phyloP scores from a whole-genome alignment of 192 early-diverging fungal species.

The Ramicandelaber brevisporus region DNA sequence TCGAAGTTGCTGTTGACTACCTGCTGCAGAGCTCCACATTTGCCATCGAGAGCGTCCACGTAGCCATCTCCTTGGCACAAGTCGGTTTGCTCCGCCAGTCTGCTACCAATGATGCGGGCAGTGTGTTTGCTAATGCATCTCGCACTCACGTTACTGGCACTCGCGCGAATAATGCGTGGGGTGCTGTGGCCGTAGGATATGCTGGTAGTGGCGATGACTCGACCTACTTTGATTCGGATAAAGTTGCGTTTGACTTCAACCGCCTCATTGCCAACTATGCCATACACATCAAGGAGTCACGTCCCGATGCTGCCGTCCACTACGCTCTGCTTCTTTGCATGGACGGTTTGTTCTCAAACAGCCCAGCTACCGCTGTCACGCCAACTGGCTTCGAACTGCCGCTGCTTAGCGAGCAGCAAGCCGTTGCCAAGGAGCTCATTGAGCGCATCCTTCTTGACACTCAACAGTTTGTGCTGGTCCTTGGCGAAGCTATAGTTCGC shows the following conservation, averaged over 20 bases:
- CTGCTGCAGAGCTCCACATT: slow-evolving; percentile 30
- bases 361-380: too few relatives aligned
- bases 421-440: slow-evolving; percentile 22
- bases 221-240: too few relatives aligned
- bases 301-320: slow-evolving; percentile 2
- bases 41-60: slow-evolving; percentile 69
- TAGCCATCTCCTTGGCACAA: slow-evolving; percentile 58
- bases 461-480: slow-evolving; percentile 24
- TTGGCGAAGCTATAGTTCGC: too few relatives aligned
- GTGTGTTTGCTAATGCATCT: slow-evolving; percentile 7
- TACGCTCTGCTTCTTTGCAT: slow-evolving; percentile 2
- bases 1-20: slow-evolving; percentile 63
- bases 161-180: too few relatives aligned
- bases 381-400: too few relatives aligned
- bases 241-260: slow-evolving; percentile 7
- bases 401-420: too few relatives aligned
- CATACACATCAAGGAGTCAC: slow-evolving; percentile 2
- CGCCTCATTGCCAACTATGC: slow-evolving; percentile 11
- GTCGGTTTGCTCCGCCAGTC: slow-evolving; percentile 55
- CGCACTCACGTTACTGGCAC: too few relatives aligned
- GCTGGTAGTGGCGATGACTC: slow-evolving; percentile 1
- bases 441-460: slow-evolving; percentile 31
- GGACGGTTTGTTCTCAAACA: background rate
- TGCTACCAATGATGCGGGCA: slow-evolving; percentile 15
- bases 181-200: slow-evolving; percentile 6